Conservation (phyloP, 805 yeast genomes). For the Ogataea nitratoaversa region DNA sequence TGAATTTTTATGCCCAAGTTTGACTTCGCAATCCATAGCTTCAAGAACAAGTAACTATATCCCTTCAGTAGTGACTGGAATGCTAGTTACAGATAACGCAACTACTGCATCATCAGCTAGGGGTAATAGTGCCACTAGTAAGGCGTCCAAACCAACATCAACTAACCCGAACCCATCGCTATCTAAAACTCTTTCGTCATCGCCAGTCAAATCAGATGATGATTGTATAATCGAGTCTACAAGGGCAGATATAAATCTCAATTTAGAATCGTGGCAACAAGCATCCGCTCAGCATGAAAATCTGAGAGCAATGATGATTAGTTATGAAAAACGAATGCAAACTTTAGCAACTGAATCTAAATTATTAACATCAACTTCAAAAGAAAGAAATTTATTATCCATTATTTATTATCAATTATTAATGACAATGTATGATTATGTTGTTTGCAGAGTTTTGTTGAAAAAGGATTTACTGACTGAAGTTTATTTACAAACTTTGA, state of each 20-base stretch:
- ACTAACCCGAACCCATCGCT: no score
- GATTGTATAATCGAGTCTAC: no score
- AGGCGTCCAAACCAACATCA: no score
- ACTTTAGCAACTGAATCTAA: conserved; percentile 38
- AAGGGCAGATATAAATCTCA: no score
- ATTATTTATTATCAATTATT: conserved; percentile 47
- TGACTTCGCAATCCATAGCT: conserved; percentile 12
- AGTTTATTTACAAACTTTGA: conserved; percentile 36
- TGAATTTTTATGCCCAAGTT: conserved; percentile 34
- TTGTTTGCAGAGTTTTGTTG: conserved; percentile 39
- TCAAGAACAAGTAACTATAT: neutral
- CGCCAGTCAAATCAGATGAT: no score
- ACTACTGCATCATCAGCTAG: neutral
- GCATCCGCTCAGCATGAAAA: conserved; percentile 19
- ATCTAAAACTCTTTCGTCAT: no score
- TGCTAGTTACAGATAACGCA: neutral
- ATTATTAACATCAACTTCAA: conserved; percentile 30
- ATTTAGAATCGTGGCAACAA: conserved; percentile 7
- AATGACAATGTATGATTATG: conserved; percentile 49
- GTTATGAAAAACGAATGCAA: conserved; percentile 39
- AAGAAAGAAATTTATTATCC: conserved; percentile 37
- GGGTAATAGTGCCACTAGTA: neutral
- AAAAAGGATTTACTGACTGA: conserved; percentile 28
- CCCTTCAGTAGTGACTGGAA: neutral
- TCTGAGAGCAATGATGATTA: conserved; percentile 30